Evolutionary conservation across 202 grass and related monocot species (phyloP), one percentile per base, ranked within the genome.

Genomic region (Thinopyrum obtusiflorum): DNA sequence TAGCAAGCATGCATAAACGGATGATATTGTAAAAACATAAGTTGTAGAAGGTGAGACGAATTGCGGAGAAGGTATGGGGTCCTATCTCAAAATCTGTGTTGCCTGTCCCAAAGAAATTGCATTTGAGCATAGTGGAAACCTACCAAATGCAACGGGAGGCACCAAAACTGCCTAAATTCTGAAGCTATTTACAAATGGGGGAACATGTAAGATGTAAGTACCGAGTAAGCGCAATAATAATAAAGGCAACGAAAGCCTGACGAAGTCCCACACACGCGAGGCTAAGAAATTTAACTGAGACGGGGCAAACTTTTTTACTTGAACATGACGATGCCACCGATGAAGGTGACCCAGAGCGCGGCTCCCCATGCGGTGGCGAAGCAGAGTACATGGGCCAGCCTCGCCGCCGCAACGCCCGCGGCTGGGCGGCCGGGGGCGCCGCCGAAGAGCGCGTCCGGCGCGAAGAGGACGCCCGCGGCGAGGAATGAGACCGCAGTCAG

Each of bases 321-420:
- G 87, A 93, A 97, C 92, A 94, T 97, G 85, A 94, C 76, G 88
- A 94, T 93, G 82, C 94, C 94, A 65, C 92, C 92, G 67, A 94
- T 78, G 89, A 94, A 97, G 90, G 92, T 97, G 90, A 91, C 95
- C 95, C 92, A 94, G 66, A 94, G 92, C 39, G 87, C 72, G 68
- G 92, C 73, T 65, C 94, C 94, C 83, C 88, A 97, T 27, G 90
- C 80, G 76, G 94, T 94, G 85, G 94, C 79, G 55, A 97, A 94
- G 82, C 88, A 90, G 80, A 94, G 90, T 31, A 97, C 42, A 59
- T 97, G 95, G 4, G 87, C 85, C 23, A 94, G 88, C 90, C 85
- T 94, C 39, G 87, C 92, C 59, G 62, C 77, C 21, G 87, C 76
- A 31, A 78, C 64, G 77, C 69, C 79, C 13, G 76, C 42, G 35